Conservation (phyloP, 768 basidiomycete species). For the Russula brevipes region DNA sequence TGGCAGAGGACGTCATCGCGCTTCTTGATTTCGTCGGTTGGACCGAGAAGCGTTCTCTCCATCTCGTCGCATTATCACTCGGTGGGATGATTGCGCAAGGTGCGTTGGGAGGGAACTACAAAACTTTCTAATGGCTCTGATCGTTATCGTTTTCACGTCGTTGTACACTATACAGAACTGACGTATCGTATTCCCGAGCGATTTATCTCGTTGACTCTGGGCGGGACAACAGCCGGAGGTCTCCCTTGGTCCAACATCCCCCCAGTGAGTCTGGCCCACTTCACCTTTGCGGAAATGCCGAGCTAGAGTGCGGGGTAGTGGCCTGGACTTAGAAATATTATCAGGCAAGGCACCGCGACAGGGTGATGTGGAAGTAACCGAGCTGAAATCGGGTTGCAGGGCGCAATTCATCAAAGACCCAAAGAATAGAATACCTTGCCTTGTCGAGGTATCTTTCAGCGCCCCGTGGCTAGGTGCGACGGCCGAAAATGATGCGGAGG, state of each 20-base stretch:
- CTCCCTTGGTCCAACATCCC: conserved; percentile 53
- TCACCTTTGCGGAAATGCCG: background rate
- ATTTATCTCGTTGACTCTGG: conserved; percentile 58
- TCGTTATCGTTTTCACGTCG: background rate
- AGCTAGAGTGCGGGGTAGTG: conserved; percentile 14
- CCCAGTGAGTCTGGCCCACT: conserved; percentile 41
- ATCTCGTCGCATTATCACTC: conserved; percentile 69
- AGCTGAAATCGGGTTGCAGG: conserved; percentile 36
- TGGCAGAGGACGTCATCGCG: conserved; percentile 70
- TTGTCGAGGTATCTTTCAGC: too few species aligned
- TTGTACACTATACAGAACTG: conserved; percentile 47
- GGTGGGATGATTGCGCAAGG: conserved; percentile 86
- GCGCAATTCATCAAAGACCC: too few species aligned
- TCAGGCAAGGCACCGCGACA: conserved; percentile 1
- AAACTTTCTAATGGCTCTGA: background rate
- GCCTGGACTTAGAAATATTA: conserved; percentile 21
- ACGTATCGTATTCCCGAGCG: conserved; percentile 60
- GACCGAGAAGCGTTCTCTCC: conserved; percentile 54
- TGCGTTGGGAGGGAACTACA: conserved; percentile 26
- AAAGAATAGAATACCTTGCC: too few species aligned
- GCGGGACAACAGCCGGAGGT: conserved; percentile 68
- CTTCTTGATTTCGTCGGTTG: conserved; percentile 69
- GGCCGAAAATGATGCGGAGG: conserved; percentile 48
- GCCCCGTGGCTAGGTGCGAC: conserved; percentile 30
- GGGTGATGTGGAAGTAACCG: background rate